Evolutionary conservation across 371 early-diverging fungal species (phyloP), one percentile per base, ranked within the genome.

Genomic region (Umbelopsis sp.): DNA sequence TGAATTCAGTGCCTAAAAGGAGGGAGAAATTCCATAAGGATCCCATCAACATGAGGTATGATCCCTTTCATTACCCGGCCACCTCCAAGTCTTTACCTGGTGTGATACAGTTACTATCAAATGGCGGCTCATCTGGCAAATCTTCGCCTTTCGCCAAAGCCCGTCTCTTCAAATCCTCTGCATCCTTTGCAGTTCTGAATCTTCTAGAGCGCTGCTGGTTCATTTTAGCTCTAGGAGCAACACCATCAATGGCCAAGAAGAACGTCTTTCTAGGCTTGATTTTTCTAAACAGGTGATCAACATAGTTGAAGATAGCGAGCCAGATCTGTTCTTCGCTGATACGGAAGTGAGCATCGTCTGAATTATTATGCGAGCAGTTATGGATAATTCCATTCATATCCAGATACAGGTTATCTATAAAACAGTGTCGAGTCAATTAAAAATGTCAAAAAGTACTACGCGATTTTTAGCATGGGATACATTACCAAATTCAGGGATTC

Each of bases 321-420:
- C 96, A 96, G 87, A 99, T 97, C 77, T 94, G 94, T 66, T 95
- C 95, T 73, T 98, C 98, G 4, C 94, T 92, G 29, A 91, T 79
- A 52, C 91, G 82, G 50, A 86, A 88, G 63, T 91, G 89, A 1
- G 87, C 87, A 75, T 85, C 89, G 63, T 91, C 91, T 71, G 92
- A 92, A 74, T 97, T 96, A 38, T 97, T 95, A 75, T 99, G 96
- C 46, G 96, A 94, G 80, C 99, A 99, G 64, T 97, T 96, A 81
- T 99, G 99, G 74, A 99, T 93, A 75, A 99, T 98, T 65, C 99
- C 99, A 82, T 99, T 99, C 96, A 99, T 98, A 74, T 99, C 99
- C 74, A 99, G 81, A 73, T 99, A 99, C 66, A 99, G 84, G 80
- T 96, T 97, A 74, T 94, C 89, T 89, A 75, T 1, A 44, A 10